Evolutionary conservation across 2,329 filamentous ascomycete species (phyloP), one percentile per base, ranked within the genome.

Genomic region (Epicoccum sorghinum): DNA sequence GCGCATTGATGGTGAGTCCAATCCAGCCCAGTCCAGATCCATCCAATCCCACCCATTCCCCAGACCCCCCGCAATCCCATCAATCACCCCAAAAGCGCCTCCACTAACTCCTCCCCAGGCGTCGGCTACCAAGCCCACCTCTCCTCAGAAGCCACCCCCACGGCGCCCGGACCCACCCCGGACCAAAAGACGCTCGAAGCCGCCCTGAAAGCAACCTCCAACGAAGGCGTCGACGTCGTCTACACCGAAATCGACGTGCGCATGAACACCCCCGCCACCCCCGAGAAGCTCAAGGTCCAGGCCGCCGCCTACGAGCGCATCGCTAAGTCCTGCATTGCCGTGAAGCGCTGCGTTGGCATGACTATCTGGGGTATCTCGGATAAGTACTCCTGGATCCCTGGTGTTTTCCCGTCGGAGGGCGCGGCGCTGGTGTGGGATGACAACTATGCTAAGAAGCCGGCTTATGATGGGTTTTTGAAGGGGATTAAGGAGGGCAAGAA

Each of bases 221-320:
- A 78, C 4, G 77, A 83, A 4, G 80, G 79, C 18, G 77, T 85
- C 14, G 83, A 88, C 55, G 81, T 87, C 18, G 83, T 81, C 4
- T 82, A 84, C 71, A 87, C 85, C 2, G 85, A 88, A 76, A 73
- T 87, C 12, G 86, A 88, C 64, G 82, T 87, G 60, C 78, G 84
- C 57, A 69, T 70, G 23, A 73, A 72, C 8, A 73, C 84, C 1
- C 83, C 84, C 0, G 67, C 79, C 3, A 79, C 74, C 2, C 64
- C 70, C 0, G 64, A 75, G 4, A 77, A 76, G 24, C 68, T 79
- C 8, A 62, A 72, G 32, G 77, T 78, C 13, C 83, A 86, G 69
- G 78, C 77, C 1, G 65, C 67, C 22, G 80, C 80, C 49, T 86
- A 79, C 55, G 75, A 68, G 36, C 68, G 65, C 37, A 71, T 75